Evolutionary conservation across 352 stramenopile genomes (phyloP).

Genomic region (Phytophthora citricola): DNA sequence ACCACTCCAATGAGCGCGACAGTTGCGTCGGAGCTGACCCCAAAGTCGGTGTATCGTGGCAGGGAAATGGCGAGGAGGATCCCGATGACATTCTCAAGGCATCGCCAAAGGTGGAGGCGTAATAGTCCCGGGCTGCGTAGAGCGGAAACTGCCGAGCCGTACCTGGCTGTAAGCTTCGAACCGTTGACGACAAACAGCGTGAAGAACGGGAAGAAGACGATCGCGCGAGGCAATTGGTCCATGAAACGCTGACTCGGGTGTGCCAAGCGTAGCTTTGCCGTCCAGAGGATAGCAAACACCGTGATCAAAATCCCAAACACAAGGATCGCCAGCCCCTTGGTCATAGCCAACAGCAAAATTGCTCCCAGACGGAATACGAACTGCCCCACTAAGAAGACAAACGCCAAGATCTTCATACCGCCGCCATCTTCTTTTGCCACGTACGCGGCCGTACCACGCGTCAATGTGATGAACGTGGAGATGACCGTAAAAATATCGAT

Average conservation of each 20-base stretch:
- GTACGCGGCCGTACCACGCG: conserved; percentile 51
- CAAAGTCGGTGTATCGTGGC: conserved; percentile 72
- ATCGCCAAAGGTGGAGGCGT: conserved; percentile 57
- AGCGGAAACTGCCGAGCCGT: conserved; percentile 40
- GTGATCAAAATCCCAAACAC: conserved; percentile 47
- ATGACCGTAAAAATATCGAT: conserved; percentile 67
- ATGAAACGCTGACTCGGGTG: conserved; percentile 38
- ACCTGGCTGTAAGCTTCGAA: conserved; percentile 45
- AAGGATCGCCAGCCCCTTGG: conserved; percentile 50
- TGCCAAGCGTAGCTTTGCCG: conserved; percentile 45
- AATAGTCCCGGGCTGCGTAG: conserved; percentile 48
- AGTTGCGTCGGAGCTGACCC: conserved; percentile 41
- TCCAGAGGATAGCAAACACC: conserved; percentile 42
- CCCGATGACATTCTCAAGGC: conserved; percentile 58
- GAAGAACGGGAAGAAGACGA: conserved; percentile 77
- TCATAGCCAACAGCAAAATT: conserved; percentile 76
- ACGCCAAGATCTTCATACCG: conserved; percentile 40
- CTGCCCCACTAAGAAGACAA: conserved; percentile 63
- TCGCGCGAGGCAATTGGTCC: conserved; percentile 49
- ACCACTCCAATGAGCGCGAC: conserved; percentile 46
- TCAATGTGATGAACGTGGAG: conserved; percentile 58
- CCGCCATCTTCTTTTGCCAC: conserved; percentile 52
- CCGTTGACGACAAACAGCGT: conserved; percentile 67
- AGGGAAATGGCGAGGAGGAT: conserved; percentile 47
- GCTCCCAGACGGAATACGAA: conserved; percentile 63